Evolutionary conservation across 1,139 yeast genomes (phyloP).

Genomic region (Taphrina deformans): DNA sequence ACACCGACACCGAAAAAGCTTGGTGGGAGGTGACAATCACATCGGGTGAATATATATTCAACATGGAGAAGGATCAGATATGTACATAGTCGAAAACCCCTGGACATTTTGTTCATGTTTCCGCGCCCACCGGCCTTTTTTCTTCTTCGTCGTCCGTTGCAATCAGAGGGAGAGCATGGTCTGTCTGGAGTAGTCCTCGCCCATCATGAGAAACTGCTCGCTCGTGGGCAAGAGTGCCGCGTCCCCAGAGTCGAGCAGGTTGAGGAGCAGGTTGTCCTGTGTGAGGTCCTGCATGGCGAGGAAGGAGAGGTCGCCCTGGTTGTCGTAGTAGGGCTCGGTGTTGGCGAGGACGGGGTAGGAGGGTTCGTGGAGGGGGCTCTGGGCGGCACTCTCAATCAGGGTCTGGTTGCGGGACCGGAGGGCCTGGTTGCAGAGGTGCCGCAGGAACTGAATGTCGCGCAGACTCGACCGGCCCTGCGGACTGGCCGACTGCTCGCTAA

Average conservation of each 20-base stretch:
- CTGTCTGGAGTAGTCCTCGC: constrained; percentile 13
- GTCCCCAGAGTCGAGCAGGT: constrained; percentile 24
- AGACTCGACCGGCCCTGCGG: constrained; percentile 8
- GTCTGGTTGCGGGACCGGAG: constrained; percentile 8
- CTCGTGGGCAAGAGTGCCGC: constrained; percentile 13
- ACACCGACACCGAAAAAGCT: not conserved
- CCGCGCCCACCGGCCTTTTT: no score
- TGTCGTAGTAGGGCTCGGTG: not conserved
- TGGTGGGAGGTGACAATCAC: not conserved
- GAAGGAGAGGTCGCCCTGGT: constrained; percentile 1
- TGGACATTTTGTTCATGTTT: not conserved
- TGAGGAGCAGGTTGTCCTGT: constrained; percentile 13
- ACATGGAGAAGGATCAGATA: not conserved
- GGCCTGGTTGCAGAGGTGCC: constrained; percentile 27
- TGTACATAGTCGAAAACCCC: not conserved
- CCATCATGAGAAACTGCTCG: constrained; percentile 20
- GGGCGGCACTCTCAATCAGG: constrained; percentile 1
- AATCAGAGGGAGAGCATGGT: constrained; percentile 7
- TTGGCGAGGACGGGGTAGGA: not conserved
- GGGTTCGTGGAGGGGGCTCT: constrained; percentile 7
- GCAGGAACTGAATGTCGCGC: constrained; percentile 25
- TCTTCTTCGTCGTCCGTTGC: not conserved
- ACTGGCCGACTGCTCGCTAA: constrained; percentile 21
- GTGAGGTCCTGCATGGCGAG: not conserved
- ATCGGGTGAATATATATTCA: not conserved